These are phyloP conservation scores for Fusarium concolor DNA, from an alignment of 2,329 filamentous ascomycete genomes.

Conservation along the genomic window DNA sequence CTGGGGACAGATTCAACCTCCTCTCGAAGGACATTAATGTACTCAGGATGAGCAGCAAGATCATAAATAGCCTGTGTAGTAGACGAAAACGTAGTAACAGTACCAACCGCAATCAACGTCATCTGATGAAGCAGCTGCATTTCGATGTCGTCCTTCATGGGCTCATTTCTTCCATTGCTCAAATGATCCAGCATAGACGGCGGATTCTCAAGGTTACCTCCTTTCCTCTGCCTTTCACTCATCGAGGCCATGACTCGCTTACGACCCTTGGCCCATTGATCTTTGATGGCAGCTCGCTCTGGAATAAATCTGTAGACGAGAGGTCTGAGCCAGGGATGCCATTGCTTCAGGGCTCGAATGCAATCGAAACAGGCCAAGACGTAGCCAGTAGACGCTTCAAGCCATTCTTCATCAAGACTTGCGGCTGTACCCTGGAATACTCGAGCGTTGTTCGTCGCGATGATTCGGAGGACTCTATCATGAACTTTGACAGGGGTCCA, in stretches of 20 bases:
- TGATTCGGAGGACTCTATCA: conserved; percentile 6
- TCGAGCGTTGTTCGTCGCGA: conserved; percentile 21
- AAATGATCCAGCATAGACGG: conserved; percentile 13
- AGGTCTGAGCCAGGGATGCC: conserved; percentile 16
- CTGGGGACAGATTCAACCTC: conserved; percentile 8
- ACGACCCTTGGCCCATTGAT: conserved; percentile 17
- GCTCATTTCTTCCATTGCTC: conserved; percentile 9
- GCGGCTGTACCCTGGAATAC: conserved; percentile 22
- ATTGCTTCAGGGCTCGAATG: conserved; percentile 24
- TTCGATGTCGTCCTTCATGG: conserved; percentile 7
- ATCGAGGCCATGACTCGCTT: conserved; percentile 12
- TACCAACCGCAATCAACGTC: conserved; percentile 28
- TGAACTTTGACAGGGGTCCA: conserved; percentile 21
- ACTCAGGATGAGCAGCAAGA: conserved; percentile 34
- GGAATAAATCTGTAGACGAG: conserved; percentile 20
- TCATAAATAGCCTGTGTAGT: conserved; percentile 37
- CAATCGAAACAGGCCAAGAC: conserved; percentile 20
- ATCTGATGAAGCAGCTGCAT: conserved; percentile 19
- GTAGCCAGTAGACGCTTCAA: conserved; percentile 4
- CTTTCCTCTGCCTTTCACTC: neutral
- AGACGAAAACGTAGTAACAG: conserved; percentile 34
- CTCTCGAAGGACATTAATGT: conserved; percentile 16
- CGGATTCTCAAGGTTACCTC: neutral
- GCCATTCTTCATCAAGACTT: conserved; percentile 21
- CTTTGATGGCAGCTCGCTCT: conserved; percentile 11